A percentile compares a stretch with the other conserved stretches of the same genome.
Evolutionary conservation across 345 rosid species (phyloP).

Genomic region (Excoecaria cochinchinensis): DNA sequence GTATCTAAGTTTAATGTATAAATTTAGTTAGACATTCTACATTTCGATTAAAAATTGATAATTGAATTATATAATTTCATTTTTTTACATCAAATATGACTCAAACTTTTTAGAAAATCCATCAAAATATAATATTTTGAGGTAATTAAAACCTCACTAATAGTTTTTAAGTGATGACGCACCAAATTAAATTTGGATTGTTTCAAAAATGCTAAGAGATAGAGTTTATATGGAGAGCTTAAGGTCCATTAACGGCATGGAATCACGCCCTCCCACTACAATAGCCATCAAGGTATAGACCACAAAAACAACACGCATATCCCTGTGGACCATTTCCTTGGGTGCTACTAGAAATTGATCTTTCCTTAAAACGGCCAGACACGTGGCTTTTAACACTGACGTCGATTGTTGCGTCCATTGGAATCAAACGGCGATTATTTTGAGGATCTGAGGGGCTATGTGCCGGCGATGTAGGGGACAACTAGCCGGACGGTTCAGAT

Average conservation of each 20-base stretch:
- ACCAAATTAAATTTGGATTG: too few relatives aligned
- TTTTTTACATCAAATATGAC: too few relatives aligned
- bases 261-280: not conserved
- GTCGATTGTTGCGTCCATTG: constrained; percentile 21
- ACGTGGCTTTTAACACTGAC: constrained; percentile 23
- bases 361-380: constrained; percentile 11
- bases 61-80: too few relatives aligned
- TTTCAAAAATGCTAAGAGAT: too few relatives aligned
- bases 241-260: not conserved
- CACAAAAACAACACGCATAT: not conserved
- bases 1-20: too few relatives aligned
- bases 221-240: not conserved
- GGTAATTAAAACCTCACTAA: too few relatives aligned
- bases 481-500: constrained; percentile 36
- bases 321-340: constrained; percentile 11
- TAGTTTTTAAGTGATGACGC: too few relatives aligned
- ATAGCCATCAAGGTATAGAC: not conserved
- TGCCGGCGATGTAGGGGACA: constrained; percentile 46
- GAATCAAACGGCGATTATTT: constrained; percentile 33
- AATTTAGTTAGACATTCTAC: too few relatives aligned
- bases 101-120: too few relatives aligned
- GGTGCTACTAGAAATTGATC: not conserved
- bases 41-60: too few relatives aligned
- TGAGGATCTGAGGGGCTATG: constrained; percentile 14
- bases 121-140: too few relatives aligned